A percentile compares a stretch with the other conserved stretches of the same genome.
These are phyloP conservation scores for Sporothrix pallida DNA, from an alignment of 2,329 filamentous ascomycete species.

Conservation along the genomic window DNA sequence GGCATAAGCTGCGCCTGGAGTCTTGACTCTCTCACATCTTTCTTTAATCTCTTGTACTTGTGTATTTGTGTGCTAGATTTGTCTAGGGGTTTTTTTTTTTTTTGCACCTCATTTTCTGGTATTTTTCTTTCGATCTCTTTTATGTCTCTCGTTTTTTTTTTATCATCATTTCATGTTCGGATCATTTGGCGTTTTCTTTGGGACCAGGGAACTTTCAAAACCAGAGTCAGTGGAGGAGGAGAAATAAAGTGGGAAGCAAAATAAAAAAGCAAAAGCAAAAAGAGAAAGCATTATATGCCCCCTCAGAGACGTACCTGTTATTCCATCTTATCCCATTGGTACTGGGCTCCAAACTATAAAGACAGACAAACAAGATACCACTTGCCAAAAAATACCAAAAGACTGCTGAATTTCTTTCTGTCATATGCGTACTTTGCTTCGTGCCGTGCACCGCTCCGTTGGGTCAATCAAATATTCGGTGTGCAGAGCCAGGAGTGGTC, in stretches of 20 bases:
- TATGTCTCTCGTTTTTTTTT: not conserved
- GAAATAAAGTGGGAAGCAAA: conserved; percentile 9
- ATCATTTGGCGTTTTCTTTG: conserved; percentile 26
- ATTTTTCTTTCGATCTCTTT: not conserved
- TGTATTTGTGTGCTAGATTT: conserved; percentile 14
- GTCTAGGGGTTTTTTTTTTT: not conserved
- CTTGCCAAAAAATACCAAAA: not conserved
- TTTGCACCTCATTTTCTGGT: conserved; percentile 1
- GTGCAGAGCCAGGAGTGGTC: not conserved
- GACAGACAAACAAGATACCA: conserved; percentile 26
- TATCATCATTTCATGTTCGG: not conserved
- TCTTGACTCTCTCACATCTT: not conserved
- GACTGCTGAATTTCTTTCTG: not conserved
- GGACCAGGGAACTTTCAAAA: not conserved
- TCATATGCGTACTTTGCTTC: not conserved
- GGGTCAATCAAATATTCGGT: not conserved
- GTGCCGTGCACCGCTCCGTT: conserved; percentile 19
- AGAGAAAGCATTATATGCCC: conserved; percentile 16
- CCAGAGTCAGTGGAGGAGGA: not conserved
- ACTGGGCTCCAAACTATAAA: not conserved
- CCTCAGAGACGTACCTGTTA: not conserved
- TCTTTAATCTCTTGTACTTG: not conserved
- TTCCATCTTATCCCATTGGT: not conserved
- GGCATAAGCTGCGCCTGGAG: not conserved
- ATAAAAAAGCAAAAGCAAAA: not conserved